Percentiles rank a stretch among this genome's conserved stretches.
These are phyloP conservation scores for Trichoderma gracile DNA, from an alignment of 2,329 filamentous ascomycete species.

Conservation along the genomic window DNA sequence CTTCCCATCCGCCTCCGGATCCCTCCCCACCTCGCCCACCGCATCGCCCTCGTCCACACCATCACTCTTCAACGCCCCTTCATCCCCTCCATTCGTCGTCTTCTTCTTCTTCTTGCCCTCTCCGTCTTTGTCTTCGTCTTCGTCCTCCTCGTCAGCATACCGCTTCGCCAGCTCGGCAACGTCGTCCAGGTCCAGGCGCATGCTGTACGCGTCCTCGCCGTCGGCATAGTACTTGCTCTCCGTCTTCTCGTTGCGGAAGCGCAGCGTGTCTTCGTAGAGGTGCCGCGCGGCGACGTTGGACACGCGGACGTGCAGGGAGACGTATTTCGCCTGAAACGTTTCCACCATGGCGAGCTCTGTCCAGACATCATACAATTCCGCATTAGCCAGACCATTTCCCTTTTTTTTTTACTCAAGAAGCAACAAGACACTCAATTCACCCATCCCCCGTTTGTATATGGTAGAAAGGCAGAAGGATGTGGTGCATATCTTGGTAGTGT, in stretches of 20 bases:
- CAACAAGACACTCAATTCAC: too few relatives aligned
- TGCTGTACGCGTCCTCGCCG: constrained; percentile 92
- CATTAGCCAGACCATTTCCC: not conserved
- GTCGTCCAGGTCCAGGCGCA: constrained; percentile 79
- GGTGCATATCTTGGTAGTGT: too few relatives aligned
- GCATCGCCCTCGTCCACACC: constrained; percentile 66
- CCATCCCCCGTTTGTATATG: too few relatives aligned
- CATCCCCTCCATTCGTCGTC: constrained; percentile 34
- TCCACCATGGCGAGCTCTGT: constrained; percentile 94
- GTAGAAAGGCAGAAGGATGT: not conserved
- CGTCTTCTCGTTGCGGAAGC: constrained; percentile 83
- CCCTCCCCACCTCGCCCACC: constrained; percentile 65
- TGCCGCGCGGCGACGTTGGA: constrained; percentile 89
- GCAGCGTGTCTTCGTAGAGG: constrained; percentile 88
- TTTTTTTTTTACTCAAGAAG: too few relatives aligned
- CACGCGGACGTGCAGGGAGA: constrained; percentile 92
- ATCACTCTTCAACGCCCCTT: constrained; percentile 42
- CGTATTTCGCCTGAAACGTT: constrained; percentile 86
- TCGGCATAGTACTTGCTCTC: constrained; percentile 95
- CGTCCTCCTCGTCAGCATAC: constrained; percentile 40
- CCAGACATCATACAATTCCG: too few relatives aligned
- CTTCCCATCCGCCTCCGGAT: constrained; percentile 43
- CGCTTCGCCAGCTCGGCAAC: constrained; percentile 53
- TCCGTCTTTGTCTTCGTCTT: constrained; percentile 39
- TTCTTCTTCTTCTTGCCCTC: constrained; percentile 39